Base-by-base conservation (phyloP, 1,139 yeast species). In the Yamadazyma conglobata region DNA sequence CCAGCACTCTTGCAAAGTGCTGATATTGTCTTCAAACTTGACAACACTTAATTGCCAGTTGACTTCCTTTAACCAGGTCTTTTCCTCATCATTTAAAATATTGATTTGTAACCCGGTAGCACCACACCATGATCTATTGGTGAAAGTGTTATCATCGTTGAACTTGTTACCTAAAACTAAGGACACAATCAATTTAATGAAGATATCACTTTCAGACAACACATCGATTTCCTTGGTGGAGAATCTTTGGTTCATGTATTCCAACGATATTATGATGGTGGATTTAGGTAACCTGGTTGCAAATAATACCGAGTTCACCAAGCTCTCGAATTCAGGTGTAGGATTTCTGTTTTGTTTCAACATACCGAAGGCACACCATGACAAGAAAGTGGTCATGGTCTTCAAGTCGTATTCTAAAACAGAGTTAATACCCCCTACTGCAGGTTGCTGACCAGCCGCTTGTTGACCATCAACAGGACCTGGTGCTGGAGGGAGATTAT, bases 121-220 rank as follows among this genome's bases (percentile, higher is more conserved):
- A 34, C 88, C 91, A 27, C 88, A 74, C 98, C 98, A 91, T 7
- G 96, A 87, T 51, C 79, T 79, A 61, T 89, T 91, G 39, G 95
- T 88, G 52, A 91, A 91, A 15, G 97, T 91, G 60, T 89, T 88
- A 62, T 91, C 98, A 57, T 91, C 97, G 53, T 89, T 88, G 56
- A 88, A 86, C 60, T 91, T 91, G 64, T 91, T 91, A 26, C 96
- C 95, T 41, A 91, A 67, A 23, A 91, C 74, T 28, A 91, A 69
- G 2, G 94, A 73, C 18, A 83, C 71, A 27, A 83, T 79, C 34
- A 87, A 64, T 49, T 75, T 70, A 42, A 76, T 70, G 47, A 82
- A 85, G 34, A 81, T 72, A 16, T 69, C 71, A 22, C 51, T 52
- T 35, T 66, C 72, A 8, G 46, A 31, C 33, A 66, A 37, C 9